These are phyloP conservation scores for Dictyostelium brefeldianum DNA, from an alignment of 78 protist species.

Conservation along the genomic window DNA sequence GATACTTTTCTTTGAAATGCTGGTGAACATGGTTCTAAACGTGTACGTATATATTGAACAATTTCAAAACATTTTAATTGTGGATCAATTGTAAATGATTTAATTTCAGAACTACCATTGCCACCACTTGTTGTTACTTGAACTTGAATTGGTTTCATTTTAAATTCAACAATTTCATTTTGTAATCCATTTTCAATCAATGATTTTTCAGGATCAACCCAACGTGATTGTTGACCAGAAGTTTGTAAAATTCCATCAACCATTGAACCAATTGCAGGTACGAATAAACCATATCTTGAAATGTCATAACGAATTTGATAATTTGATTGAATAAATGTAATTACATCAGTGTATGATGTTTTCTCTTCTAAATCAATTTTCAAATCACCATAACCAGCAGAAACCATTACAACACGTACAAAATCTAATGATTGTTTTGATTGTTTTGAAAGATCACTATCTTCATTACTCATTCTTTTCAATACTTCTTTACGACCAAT, in stretches of 20 bases:
- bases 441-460: slow-evolving; percentile 6
- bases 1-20: neutral
- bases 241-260: neutral
- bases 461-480: slow-evolving; percentile 33
- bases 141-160: slow-evolving; percentile 15
- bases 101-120: neutral
- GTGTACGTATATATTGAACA: slow-evolving; percentile 12
- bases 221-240: slow-evolving; percentile 10
- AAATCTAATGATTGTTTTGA: slow-evolving; percentile 2
- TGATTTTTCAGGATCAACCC: slow-evolving; percentile 32
- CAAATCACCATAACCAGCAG: slow-evolving; percentile 42
- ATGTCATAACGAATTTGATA: slow-evolving; percentile 22
- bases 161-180: slow-evolving; percentile 43
- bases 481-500: slow-evolving; percentile 45
- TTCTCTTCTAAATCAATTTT: slow-evolving; percentile 22
- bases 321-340: slow-evolving; percentile 15
- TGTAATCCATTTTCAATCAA: slow-evolving; percentile 11
- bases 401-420: slow-evolving; percentile 39
- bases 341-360: slow-evolving; percentile 12
- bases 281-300: slow-evolving; percentile 16
- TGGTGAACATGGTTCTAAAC: neutral
- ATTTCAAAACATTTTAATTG: slow-evolving; percentile 52
- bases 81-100: slow-evolving; percentile 18
- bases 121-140: neutral
- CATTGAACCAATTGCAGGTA: slow-evolving; percentile 16